A percentile compares a stretch with the other conserved stretches of the same genome.
These are phyloP conservation scores for Pseudogymnoascus destructans DNA, from an alignment of 2,329 filamentous ascomycete species.

Conservation along the genomic window DNA sequence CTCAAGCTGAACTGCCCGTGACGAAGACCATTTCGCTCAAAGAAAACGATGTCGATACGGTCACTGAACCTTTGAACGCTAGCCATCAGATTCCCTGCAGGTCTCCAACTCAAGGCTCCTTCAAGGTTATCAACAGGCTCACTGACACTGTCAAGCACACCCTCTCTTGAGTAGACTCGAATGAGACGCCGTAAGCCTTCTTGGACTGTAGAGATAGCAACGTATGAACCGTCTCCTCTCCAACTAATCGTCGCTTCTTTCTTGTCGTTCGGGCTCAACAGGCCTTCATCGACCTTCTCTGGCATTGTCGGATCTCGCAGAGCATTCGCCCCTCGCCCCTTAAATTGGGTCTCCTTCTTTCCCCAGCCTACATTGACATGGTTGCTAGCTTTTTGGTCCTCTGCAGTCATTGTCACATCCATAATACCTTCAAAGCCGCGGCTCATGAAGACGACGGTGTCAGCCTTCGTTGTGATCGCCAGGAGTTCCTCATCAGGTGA, in stretches of 20 bases:
- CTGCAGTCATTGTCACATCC: slow-evolving; percentile 55
- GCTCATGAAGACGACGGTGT: slow-evolving; percentile 84
- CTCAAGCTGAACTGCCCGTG: slow-evolving; percentile 87
- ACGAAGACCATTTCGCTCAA: slow-evolving; percentile 92
- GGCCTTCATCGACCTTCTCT: slow-evolving; percentile 76
- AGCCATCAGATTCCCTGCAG: slow-evolving; percentile 82
- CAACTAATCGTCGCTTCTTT: slow-evolving; percentile 64
- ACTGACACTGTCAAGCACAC: slow-evolving; percentile 80
- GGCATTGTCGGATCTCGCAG: slow-evolving; percentile 89
- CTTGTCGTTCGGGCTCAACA: slow-evolving; percentile 63
- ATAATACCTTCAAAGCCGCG: slow-evolving; percentile 75
- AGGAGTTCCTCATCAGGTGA: slow-evolving; percentile 90
- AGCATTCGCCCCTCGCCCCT: slow-evolving; percentile 76
- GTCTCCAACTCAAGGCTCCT: slow-evolving; percentile 77
- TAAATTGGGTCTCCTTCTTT: slow-evolving; percentile 95
- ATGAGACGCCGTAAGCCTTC: slow-evolving; percentile 60
- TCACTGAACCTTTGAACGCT: slow-evolving; percentile 58
- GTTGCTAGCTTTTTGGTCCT: slow-evolving; percentile 76
- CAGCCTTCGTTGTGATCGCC: slow-evolving; percentile 64
- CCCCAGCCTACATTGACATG: slow-evolving; percentile 98
- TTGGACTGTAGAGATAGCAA: slow-evolving; percentile 75
- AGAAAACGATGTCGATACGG: slow-evolving; percentile 76
- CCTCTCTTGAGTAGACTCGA: slow-evolving; percentile 82
- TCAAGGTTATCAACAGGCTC: slow-evolving; percentile 93
- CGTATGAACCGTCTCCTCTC: slow-evolving; percentile 85